phyloP scores from a whole-genome alignment of 441 rosid genomes.

The Gossypium davidsonii region DNA sequence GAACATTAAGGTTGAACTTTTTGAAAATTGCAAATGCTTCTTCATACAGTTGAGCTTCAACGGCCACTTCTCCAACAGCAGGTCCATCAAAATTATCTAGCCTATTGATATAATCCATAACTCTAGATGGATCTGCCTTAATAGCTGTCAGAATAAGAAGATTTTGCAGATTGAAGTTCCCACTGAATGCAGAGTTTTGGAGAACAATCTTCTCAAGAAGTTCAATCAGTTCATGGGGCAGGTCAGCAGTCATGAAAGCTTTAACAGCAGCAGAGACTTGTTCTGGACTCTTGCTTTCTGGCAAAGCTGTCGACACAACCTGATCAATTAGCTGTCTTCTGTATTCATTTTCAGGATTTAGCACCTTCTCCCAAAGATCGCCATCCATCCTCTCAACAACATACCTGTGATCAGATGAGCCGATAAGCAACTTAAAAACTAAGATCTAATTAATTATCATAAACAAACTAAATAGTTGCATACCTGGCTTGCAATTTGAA shows the following conservation, averaged over 20 bases:
- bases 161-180: constrained; percentile 94
- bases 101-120: constrained; percentile 96
- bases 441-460: constrained; percentile 10
- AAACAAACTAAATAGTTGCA: constrained; percentile 18
- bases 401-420: constrained; percentile 44
- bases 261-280: constrained; percentile 99
- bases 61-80: constrained; percentile 98
- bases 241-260: constrained; percentile 99
- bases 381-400: constrained; percentile 99
- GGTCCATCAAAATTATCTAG: constrained; percentile 99
- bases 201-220: constrained; percentile 99
- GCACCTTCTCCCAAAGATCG: constrained; percentile 98
- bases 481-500: constrained; percentile 99
- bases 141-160: constrained; percentile 94
- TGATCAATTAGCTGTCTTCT: constrained; percentile 98
- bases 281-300: constrained; percentile 99
- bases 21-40: constrained; percentile 95
- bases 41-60: constrained; percentile 78
- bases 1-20: constrained; percentile 94
- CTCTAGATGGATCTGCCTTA: constrained; percentile 97
- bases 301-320: constrained; percentile 97
- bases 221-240: constrained; percentile 97
- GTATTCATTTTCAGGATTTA: constrained; percentile 80
- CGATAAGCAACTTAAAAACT: constrained; percentile 12
- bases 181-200: constrained; percentile 99